Conservation (phyloP, 768 basidiomycete species). For the Tremella mesenterica region DNA sequence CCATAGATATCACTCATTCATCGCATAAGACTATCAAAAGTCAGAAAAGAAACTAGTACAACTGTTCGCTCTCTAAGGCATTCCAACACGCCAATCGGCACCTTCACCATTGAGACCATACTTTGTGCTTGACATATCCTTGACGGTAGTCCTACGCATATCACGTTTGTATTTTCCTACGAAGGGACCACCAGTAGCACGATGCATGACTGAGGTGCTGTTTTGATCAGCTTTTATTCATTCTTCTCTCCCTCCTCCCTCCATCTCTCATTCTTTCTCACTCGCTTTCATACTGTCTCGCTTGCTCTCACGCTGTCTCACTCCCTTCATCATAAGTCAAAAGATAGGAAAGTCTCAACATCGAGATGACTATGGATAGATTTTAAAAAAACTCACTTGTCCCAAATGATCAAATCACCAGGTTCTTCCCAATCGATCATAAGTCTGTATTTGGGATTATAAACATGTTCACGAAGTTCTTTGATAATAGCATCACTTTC, state of each 20-base stretch:
- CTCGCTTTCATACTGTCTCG: no score
- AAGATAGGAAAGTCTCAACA: no score
- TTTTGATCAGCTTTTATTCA: background rate
- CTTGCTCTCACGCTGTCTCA: no score
- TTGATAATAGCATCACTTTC: conserved; percentile 11
- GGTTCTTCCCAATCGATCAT: conserved; percentile 15
- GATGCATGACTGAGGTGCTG: conserved; percentile 13
- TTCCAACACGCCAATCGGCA: conserved; percentile 12
- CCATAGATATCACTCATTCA: no score
- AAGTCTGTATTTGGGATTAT: conserved; percentile 13
- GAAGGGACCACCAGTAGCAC: conserved; percentile 13
- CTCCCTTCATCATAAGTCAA: no score
- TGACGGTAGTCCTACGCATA: conserved; percentile 6
- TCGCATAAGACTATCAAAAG: no score
- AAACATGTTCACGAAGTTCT: conserved; percentile 12
- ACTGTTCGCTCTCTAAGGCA: conserved; percentile 1
- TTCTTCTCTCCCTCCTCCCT: no score
- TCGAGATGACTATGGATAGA: no score
- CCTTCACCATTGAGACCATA: conserved; percentile 12
- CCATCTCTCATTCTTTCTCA: no score
- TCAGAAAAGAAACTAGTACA: no score
- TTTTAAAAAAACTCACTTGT: conserved; percentile 3
- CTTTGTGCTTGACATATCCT: conserved; percentile 10
- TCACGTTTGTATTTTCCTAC: conserved; percentile 15
- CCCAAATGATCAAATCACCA: conserved; percentile 21